Percentiles rank a stretch among this genome's conserved stretches.
Conservation (phyloP, 2,329 filamentous ascomycete genomes). For the Pseudocercospora eumusae region DNA sequence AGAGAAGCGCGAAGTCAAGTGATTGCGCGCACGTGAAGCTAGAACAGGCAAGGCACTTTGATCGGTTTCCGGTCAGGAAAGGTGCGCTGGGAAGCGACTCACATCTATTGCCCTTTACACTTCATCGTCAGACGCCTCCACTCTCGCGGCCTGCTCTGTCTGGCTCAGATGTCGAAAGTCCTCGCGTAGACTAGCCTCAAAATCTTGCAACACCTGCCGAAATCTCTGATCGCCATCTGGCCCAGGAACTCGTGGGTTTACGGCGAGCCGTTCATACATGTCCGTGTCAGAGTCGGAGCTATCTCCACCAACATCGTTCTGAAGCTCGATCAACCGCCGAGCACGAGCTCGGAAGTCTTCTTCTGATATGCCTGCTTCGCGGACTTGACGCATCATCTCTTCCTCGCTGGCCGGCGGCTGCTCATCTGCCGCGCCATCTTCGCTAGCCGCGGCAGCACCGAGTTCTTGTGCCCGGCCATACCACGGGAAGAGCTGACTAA, state of each 20-base stretch:
- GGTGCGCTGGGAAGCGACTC: neutral
- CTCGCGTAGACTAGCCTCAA: neutral
- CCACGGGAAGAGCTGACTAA: conserved; percentile 37
- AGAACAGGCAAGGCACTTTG: too few species aligned
- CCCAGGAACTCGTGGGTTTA: conserved; percentile 1
- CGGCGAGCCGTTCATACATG: neutral
- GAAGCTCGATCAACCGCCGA: conserved; percentile 13
- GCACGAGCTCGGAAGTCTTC: conserved; percentile 16
- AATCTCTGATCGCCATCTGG: conserved; percentile 2
- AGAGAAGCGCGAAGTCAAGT: too few species aligned
- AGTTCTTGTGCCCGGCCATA: conserved; percentile 17
- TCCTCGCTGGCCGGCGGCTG: conserved; percentile 30
- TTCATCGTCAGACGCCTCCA: too few species aligned
- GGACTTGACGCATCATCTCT: conserved; percentile 34
- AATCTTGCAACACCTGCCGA: neutral
- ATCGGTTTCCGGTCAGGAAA: too few species aligned
- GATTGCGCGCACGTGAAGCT: too few species aligned
- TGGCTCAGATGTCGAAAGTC: neutral
- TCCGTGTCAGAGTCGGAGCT: neutral
- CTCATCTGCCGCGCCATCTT: conserved; percentile 13
- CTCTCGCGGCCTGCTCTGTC: neutral
- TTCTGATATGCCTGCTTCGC: conserved; percentile 30
- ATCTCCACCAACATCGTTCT: neutral
- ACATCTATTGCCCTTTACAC: too few species aligned
- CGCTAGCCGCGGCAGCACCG: conserved; percentile 14